Evolutionary conservation across 768 basidiomycete species (phyloP).

Genomic region (Psilocybe cubensis): DNA sequence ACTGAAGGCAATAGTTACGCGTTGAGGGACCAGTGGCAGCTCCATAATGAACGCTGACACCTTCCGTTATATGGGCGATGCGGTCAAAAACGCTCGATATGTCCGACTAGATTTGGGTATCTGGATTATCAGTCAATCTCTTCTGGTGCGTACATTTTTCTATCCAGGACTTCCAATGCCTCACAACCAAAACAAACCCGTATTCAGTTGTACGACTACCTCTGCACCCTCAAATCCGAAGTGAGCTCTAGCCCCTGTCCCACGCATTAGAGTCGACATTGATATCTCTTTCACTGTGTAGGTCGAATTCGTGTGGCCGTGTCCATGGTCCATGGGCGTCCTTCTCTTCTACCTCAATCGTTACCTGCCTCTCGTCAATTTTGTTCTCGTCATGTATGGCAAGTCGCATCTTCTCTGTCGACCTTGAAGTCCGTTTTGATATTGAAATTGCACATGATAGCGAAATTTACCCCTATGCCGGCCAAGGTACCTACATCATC

Average conservation of each 20-base stretch:
- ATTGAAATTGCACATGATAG: neutral
- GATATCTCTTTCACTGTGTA: neutral
- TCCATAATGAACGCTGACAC: neutral
- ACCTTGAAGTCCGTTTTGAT: neutral
- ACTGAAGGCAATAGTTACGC: no score
- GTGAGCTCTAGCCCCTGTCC: neutral
- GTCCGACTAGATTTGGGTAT: neutral
- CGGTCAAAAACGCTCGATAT: neutral
- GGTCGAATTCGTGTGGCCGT: conserved; percentile 2
- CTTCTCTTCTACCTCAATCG: conserved; percentile 4
- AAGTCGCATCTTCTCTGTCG: neutral
- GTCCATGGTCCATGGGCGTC: conserved; percentile 3
- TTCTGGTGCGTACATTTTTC: neutral
- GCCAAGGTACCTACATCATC: neutral
- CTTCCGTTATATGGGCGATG: neutral
- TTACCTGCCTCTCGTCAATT: conserved; percentile 4
- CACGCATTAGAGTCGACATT: neutral
- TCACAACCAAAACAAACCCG: neutral
- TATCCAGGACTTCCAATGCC: neutral
- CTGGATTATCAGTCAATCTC: neutral
- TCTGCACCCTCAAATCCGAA: neutral
- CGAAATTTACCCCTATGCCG: neutral
- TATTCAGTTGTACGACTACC: neutral
- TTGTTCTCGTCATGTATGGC: conserved; percentile 1
- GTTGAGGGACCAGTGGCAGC: neutral